phyloP scores from a whole-genome alignment of 2,329 filamentous ascomycete species.

The Mariannaea elegans region DNA sequence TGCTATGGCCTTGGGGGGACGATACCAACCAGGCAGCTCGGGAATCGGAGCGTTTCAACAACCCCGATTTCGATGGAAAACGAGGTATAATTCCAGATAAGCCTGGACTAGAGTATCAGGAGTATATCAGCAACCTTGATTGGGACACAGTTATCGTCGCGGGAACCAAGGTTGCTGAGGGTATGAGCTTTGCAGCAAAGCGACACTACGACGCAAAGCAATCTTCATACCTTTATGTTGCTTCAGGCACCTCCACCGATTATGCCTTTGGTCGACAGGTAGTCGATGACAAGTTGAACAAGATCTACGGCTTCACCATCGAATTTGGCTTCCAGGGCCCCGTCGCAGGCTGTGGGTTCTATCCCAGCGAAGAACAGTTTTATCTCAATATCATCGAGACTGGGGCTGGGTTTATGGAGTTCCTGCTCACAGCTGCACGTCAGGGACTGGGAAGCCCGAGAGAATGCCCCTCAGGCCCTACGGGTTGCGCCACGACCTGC shows the following conservation, averaged over 20 bases:
- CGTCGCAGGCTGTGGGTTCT: constrained; percentile 40
- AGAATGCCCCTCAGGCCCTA: not conserved
- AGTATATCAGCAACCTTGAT: not conserved
- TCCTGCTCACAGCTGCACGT: constrained; percentile 19
- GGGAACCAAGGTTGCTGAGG: not conserved
- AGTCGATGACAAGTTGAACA: constrained; percentile 43
- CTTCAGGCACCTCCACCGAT: constrained; percentile 50
- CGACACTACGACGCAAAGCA: constrained; percentile 2
- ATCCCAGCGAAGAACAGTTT: constrained; percentile 47
- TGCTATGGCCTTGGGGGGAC: constrained; percentile 61
- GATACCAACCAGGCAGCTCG: constrained; percentile 54
- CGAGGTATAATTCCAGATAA: constrained; percentile 43
- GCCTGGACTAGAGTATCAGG: not conserved
- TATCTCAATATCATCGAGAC: constrained; percentile 48
- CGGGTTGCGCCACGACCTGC: not conserved
- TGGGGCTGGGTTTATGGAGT: constrained; percentile 52
- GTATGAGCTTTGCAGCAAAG: not conserved
- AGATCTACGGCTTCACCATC: constrained; percentile 49
- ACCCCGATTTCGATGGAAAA: constrained; percentile 55
- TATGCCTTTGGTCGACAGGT: constrained; percentile 50
- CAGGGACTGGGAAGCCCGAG: not conserved
- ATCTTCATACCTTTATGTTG: constrained; percentile 23
- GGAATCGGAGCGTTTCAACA: constrained; percentile 55
- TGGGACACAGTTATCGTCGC: not conserved
- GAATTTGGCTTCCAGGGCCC: constrained; percentile 52